Conservation (phyloP, 2,329 filamentous ascomycete species). For the Helicocarpus griseus region DNA sequence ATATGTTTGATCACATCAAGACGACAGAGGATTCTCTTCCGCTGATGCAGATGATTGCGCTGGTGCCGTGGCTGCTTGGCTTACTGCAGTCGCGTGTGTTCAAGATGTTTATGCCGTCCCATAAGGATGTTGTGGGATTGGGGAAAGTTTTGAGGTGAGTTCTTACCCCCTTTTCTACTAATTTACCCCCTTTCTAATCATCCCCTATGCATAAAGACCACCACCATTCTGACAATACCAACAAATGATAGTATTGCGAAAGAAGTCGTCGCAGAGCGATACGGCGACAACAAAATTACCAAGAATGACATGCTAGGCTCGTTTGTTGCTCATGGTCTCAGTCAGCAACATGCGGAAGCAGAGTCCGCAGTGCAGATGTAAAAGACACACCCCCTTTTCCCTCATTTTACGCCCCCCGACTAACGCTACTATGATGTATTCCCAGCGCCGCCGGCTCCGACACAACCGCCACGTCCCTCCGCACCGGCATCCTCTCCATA, state of each 20-base stretch:
- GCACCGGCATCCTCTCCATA: conserved; percentile 10
- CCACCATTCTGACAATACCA: not conserved
- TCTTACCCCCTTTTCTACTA: conserved; percentile 8
- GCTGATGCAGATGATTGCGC: conserved; percentile 10
- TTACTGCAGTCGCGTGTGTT: conserved; percentile 11
- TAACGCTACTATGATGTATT: no score
- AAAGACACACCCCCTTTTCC: not conserved
- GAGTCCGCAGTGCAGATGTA: conserved; percentile 6
- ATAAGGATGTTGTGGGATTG: conserved; percentile 15
- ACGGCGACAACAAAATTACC: conserved; percentile 11
- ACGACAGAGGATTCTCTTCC: conserved; percentile 19
- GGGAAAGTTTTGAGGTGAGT: conserved; percentile 16
- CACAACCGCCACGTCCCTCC: conserved; percentile 14
- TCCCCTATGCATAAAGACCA: not conserved
- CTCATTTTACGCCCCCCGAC: no score
- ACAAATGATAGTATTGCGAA: conserved; percentile 12
- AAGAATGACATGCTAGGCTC: conserved; percentile 21
- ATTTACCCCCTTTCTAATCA: not conserved
- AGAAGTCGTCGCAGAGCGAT: conserved; percentile 14
- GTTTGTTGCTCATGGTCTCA: conserved; percentile 21
- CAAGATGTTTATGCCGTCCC: conserved; percentile 12
- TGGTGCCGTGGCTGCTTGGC: conserved; percentile 13
- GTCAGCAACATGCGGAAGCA: conserved; percentile 2
- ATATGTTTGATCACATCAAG: conserved; percentile 32
- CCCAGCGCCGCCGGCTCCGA: conserved; percentile 15